Conservation (phyloP, 345 rosid genomes). For the Eucalyptus pauciflora region DNA sequence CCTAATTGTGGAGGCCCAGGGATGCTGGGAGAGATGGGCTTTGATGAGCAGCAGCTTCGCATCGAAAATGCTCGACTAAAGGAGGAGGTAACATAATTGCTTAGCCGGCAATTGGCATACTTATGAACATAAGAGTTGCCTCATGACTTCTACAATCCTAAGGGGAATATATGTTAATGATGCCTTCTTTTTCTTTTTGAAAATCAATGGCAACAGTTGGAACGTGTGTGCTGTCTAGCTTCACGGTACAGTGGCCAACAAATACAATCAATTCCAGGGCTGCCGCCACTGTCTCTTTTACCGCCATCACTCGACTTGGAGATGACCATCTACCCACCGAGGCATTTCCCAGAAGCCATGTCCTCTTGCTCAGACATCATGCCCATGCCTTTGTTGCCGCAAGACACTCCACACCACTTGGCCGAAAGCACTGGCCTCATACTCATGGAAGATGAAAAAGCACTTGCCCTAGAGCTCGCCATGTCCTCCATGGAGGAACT, state of each 20-base stretch:
- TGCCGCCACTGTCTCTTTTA: slow-evolving; percentile 15
- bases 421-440: slow-evolving; percentile 18
- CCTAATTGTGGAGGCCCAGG: slow-evolving; percentile 73
- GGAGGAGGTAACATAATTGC: slow-evolving; percentile 48
- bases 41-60: slow-evolving; percentile 51
- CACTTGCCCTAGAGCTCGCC: slow-evolving; percentile 60
- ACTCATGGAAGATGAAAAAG: slow-evolving; percentile 59
- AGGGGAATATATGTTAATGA: background rate
- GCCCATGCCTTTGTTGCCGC: slow-evolving; percentile 31
- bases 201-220: slow-evolving; percentile 31
- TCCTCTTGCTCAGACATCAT: slow-evolving; percentile 29
- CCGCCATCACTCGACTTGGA: slow-evolving; percentile 64
- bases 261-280: slow-evolving; percentile 26
- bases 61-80: slow-evolving; percentile 78
- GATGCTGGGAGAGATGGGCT: slow-evolving; percentile 53
- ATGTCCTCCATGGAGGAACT: slow-evolving; percentile 61
- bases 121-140: background rate
- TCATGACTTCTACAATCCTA: background rate
- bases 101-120: background rate
- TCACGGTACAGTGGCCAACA: slow-evolving; percentile 43
- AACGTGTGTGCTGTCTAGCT: slow-evolving; percentile 50
- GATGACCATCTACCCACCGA: slow-evolving; percentile 38
- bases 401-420: slow-evolving; percentile 9
- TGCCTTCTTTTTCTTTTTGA: background rate
- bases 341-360: slow-evolving; percentile 15